Base-by-base conservation (phyloP, 176 grass and related monocot species). In the Carex littledalei region DNA sequence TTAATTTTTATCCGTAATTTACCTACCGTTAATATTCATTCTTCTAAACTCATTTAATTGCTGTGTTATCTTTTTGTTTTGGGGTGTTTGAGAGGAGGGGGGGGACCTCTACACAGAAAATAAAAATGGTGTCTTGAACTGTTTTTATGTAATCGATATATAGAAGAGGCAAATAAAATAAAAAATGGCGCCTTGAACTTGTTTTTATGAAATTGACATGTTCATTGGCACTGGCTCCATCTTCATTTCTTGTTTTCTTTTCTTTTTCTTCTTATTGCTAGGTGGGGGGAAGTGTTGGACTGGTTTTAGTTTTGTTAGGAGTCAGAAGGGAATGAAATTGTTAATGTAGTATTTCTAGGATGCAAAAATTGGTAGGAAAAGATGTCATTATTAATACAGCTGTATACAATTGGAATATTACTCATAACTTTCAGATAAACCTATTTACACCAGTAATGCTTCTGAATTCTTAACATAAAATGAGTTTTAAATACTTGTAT, bases 381-480 rank as follows among this genome's bases (percentile, higher is more conserved):
- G 20, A 76, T 76, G 45, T 52, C 21, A 52, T 13, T 53, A 1
- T 74, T 74, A 9, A 75, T 55, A 20, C 4, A 8, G 47, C 13
- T 54, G 9, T 52, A 7, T 13, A 13, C 18, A 77, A 52, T 24
- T 77, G 31, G 66, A 39, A 69, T 6, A 41, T 54, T 77, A 77
- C 47, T 49, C 72, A 31, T 31, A 15, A 71, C 24, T 45, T 54
- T 2, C 47, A 77, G 20, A 22, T 52, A 75, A 52, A 52, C 21
- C 41, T 75, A 12, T 26, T 75, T 14, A 6, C 15, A 77, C 45
- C 72, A 54, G 72, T 6, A 77, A 52, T 29, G 4, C 12, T 54
- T 75, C 47, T 69, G n/a, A 75, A 75, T 75, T 77, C 47, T 55
- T 54, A 77, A 77, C n/a, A 77, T 31, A 5, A 50, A 50, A 20